Evolutionary conservation across 257 asterid species (phyloP).

Genomic region (Plantago ovata): DNA sequence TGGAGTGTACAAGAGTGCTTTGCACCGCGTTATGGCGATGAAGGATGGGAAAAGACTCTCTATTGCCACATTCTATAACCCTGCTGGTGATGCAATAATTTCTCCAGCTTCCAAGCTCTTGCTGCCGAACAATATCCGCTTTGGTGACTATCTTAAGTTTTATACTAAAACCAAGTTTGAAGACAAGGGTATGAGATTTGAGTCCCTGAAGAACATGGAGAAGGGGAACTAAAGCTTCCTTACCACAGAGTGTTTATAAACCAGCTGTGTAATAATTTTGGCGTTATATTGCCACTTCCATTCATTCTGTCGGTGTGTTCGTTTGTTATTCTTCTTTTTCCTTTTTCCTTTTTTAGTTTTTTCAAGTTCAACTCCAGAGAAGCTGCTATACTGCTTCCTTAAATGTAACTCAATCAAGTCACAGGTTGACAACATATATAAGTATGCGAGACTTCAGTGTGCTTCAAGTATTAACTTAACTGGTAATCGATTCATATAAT

Average conservation of each 20-base stretch:
- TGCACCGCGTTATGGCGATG: conserved; percentile 74
- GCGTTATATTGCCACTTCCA: not conserved
- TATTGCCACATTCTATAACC: conserved; percentile 87
- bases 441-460: not conserved
- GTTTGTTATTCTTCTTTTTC: not conserved
- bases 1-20: conserved; percentile 67
- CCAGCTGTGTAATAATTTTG: not conserved
- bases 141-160: conserved; percentile 61
- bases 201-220: conserved; percentile 46
- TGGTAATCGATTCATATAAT: not conserved
- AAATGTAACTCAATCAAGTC: conserved; percentile 18
- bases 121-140: conserved; percentile 46
- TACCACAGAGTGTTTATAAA: conserved; percentile 1
- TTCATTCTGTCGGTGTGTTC: not conserved
- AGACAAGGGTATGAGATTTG: conserved; percentile 61
- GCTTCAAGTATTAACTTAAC: not conserved
- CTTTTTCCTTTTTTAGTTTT: conserved; percentile 4
- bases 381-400: conserved; percentile 46
- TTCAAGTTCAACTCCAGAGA: conserved; percentile 31
- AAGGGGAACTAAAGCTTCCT: conserved; percentile 21
- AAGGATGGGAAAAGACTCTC: conserved; percentile 75
- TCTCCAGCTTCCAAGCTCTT: conserved; percentile 67
- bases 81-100: conserved; percentile 66
- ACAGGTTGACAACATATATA: conserved; percentile 4
- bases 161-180: conserved; percentile 64